Conservation (phyloP, 768 basidiomycete genomes). For the Leccinum fibrillosum region DNA sequence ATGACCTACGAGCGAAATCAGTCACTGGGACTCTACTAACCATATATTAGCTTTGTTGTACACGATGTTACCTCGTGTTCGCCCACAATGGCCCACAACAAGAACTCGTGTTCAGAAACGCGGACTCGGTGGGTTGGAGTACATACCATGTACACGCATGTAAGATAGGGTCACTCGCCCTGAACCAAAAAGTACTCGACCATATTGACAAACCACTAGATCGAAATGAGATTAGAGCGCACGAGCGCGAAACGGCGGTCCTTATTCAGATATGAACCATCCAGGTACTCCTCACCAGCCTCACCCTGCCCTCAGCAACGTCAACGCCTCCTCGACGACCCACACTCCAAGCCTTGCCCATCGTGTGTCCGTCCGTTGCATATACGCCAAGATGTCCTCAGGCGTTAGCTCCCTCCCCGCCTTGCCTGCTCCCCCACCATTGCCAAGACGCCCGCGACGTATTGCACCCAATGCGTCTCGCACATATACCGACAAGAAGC, state of each 20-base stretch:
- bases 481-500: slow-evolving; percentile 46
- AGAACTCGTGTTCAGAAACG: no score
- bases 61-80: no score
- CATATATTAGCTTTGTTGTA: no score
- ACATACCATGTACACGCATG: no score
- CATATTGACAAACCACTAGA: background rate
- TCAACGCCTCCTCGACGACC: slow-evolving; percentile 60
- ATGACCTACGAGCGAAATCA: background rate
- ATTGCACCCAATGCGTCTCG: slow-evolving; percentile 42
- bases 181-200: background rate
- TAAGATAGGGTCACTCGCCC: background rate
- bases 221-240: background rate
- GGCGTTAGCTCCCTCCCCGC: slow-evolving; percentile 27
- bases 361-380: slow-evolving; percentile 53
- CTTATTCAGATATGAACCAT: background rate
- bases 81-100: no score
- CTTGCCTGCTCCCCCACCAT: background rate
- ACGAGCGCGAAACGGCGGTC: background rate
- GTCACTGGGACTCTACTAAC: no score
- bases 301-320: slow-evolving; percentile 22
- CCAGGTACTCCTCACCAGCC: background rate
- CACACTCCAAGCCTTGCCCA: slow-evolving; percentile 67
- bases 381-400: slow-evolving; percentile 43
- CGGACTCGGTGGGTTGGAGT: no score
- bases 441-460: slow-evolving; percentile 7